These are phyloP conservation scores for Hypoxylon sp. DNA, from an alignment of 2,329 filamentous ascomycete genomes.

Conservation along the genomic window DNA sequence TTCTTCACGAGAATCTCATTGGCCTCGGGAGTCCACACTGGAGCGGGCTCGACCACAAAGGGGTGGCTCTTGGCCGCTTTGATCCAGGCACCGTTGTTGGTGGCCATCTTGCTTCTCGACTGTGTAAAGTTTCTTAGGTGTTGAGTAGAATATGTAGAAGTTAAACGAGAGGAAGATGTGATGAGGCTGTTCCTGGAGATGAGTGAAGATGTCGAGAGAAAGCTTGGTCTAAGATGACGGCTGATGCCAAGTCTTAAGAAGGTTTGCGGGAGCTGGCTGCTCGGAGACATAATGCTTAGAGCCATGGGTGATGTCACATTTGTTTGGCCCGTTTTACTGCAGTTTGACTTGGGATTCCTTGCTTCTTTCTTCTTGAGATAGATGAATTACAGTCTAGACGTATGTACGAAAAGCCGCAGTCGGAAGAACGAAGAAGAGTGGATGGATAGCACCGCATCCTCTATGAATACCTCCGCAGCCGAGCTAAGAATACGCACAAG, in stretches of 20 bases:
- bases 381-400: slow-evolving; percentile 27
- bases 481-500: slow-evolving; percentile 23
- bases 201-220: slow-evolving; percentile 35
- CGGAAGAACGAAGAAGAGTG: slow-evolving; percentile 33
- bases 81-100: slow-evolving; percentile 46
- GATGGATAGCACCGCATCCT: slow-evolving; percentile 19
- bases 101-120: slow-evolving; percentile 34
- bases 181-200: slow-evolving; percentile 7
- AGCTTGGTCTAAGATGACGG: slow-evolving; percentile 21
- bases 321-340: slow-evolving; percentile 12
- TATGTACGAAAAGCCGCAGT: slow-evolving; percentile 28
- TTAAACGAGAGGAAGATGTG: slow-evolving; percentile 1
- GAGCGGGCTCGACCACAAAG: slow-evolving; percentile 44
- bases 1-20: slow-evolving; percentile 51
- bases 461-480: slow-evolving; percentile 31
- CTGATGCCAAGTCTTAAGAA: slow-evolving; percentile 41
- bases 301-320: slow-evolving; percentile 36
- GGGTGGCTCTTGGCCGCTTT: slow-evolving; percentile 46
- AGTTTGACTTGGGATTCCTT: slow-evolving; percentile 20
- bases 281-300: slow-evolving; percentile 22
- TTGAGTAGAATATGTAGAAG: slow-evolving; percentile 5
- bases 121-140: slow-evolving; percentile 17
- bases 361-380: slow-evolving; percentile 28
- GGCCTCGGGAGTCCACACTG: slow-evolving; percentile 41
- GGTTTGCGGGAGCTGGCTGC: slow-evolving; percentile 31